Conservation (phyloP, 2,329 filamentous ascomycete genomes). For the Chaetomium strumarium region DNA sequence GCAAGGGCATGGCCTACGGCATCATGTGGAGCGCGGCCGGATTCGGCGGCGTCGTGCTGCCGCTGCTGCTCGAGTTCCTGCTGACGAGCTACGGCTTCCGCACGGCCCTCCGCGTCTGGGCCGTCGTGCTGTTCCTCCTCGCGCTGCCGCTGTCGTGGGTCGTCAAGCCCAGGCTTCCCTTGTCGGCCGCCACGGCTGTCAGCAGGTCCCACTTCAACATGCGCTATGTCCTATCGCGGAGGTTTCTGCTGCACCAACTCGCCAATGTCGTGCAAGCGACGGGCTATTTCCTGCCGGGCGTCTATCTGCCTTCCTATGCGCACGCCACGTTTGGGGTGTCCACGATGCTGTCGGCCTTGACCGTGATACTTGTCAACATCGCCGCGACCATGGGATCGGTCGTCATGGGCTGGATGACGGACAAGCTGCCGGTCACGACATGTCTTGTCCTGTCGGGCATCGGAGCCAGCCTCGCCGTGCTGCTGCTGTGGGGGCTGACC, state of each 20-base stretch:
- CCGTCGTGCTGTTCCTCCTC: constrained; percentile 42
- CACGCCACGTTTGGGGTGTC: constrained; percentile 39
- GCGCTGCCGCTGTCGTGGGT: constrained; percentile 51
- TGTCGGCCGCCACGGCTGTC: constrained; percentile 7
- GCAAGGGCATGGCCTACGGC: constrained; percentile 55
- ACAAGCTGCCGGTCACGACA: constrained; percentile 46
- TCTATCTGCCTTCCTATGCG: constrained; percentile 42
- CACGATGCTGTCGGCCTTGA: constrained; percentile 45
- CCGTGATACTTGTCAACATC: constrained; percentile 56
- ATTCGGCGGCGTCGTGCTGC: constrained; percentile 43
- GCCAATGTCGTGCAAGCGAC: constrained; percentile 6
- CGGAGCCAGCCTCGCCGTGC: constrained; percentile 48
- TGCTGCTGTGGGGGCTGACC: constrained; percentile 58
- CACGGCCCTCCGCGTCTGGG: constrained; percentile 49
- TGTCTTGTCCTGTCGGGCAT: constrained; percentile 52
- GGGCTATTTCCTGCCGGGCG: constrained; percentile 6
- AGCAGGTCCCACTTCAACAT: constrained; percentile 26
- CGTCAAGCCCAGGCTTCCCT: constrained; percentile 49
- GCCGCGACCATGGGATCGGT: constrained; percentile 54
- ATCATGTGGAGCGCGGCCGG: constrained; percentile 55
- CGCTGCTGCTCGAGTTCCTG: constrained; percentile 47
- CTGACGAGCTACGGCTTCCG: constrained; percentile 46
- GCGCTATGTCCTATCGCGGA: constrained; percentile 28
- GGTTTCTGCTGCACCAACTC: constrained; percentile 1
- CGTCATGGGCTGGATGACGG: constrained; percentile 52